Evolutionary conservation across 306 rosid genomes (phyloP).

Genomic region (Sesbania bispinosa): DNA sequence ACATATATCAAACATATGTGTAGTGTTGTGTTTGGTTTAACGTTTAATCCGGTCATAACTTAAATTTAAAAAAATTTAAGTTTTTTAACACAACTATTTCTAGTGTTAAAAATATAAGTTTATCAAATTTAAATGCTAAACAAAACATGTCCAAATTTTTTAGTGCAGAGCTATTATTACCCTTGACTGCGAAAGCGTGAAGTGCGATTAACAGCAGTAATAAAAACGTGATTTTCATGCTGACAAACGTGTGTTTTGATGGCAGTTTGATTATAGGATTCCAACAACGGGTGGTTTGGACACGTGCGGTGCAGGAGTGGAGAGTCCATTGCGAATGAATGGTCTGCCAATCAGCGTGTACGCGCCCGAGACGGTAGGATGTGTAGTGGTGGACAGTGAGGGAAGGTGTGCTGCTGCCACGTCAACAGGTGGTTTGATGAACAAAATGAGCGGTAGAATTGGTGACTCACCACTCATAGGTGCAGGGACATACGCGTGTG

Average conservation of each 20-base stretch:
- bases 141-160: too few species aligned
- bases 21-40: too few species aligned
- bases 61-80: too few species aligned
- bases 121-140: too few species aligned
- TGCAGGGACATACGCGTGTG: conserved; percentile 85
- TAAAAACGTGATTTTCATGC: background rate
- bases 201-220: background rate
- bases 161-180: too few species aligned
- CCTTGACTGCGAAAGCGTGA: too few species aligned
- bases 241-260: background rate
- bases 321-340: conserved; percentile 68
- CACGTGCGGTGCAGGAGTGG: conserved; percentile 49
- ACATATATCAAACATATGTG: too few species aligned
- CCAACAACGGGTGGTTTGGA: conserved; percentile 58
- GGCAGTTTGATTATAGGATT: conserved; percentile 83
- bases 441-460: conserved; percentile 75
- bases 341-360: conserved; percentile 82
- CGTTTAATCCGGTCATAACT: too few species aligned
- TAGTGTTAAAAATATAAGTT: too few species aligned
- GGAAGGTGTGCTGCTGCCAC: conserved; percentile 87
- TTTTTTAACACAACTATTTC: too few species aligned
- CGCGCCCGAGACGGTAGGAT: conserved; percentile 93
- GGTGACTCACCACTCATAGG: conserved; percentile 94
- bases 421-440: conserved; percentile 88
- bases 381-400: conserved; percentile 77